Base-by-base conservation (phyloP, 306 rosid species). In the Cucumis hystrix region DNA sequence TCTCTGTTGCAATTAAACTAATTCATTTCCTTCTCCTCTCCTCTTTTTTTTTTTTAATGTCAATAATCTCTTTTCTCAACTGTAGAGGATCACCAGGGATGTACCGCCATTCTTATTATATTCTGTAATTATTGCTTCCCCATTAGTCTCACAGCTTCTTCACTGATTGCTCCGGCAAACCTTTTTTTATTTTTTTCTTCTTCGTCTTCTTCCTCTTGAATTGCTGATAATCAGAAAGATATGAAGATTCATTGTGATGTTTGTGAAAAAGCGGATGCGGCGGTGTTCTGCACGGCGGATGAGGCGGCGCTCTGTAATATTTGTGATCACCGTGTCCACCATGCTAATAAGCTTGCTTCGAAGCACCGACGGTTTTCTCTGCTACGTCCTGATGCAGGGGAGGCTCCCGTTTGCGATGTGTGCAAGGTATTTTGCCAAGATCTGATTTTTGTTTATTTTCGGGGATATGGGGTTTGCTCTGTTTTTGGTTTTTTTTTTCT, bases 211-310 rank as follows among this genome's bases (percentile, higher is more conserved):
- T 51, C n/a, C 5, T 51, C 59, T 55, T 35, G 20, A 0, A 15
- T 64, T n/a, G 70, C 47, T 37, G 2, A 4, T 65, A 33, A 64
- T 35, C 71, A 35, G 7, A 21, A 15, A 51, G 23, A 17, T 55
- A 93, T 96, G 99, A 96, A 96, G 97, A 88, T 96, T 87, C 92
- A 84, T 78, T 96, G 99, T 83, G 98, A 92, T 84, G 99, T 91
- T 0, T 96, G 99, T 67, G 81, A 72, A 82, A 88, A 85, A 58
- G 69, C 77, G 51, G 90, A 92, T 1, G 98, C 97, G 23, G 85
- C 91, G 0, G 87, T 92, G 8, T 96, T 83, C 86, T 96, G 98
- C 88, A 92, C 96, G 79, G 96, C 97, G 80, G 98, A 96, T 66
- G 99, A 96, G 83, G 99, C 99, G 14, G 97, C 89, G 37, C 92